Base-by-base conservation (phyloP, 306 rosid genomes). In the Rubus idaeus region DNA sequence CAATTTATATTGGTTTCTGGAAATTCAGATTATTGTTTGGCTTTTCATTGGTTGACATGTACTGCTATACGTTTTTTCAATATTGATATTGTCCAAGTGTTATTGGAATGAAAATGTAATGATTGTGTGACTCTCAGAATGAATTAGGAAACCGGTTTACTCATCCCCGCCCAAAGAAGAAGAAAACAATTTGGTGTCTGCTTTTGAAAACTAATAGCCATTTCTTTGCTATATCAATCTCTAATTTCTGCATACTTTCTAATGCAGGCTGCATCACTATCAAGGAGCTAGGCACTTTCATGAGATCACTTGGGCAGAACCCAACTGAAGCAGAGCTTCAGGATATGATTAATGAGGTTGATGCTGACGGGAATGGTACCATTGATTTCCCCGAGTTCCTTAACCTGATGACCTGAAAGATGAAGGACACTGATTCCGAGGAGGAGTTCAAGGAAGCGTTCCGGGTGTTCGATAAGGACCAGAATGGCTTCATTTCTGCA, bases 311-410 rank as follows among this genome's bases (percentile, higher is more conserved):
- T n/a, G 73, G 73, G 16, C 73, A 68, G 73, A 68, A 68, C 39
- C 53, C 52, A 10, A 62, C 68, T 3, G 68, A 62, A 37, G 68
- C 68, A 12, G 68, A 62, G 68, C 68, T 62, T 35, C 68, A 62
- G 44, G 68, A 62, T 30, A 62, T 62, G 68, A 62, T 62, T 35
- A 62, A 62, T 35, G 68, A 62, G 73, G 73, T 68, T 44, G 73
- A 68, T 44, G 73, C 73, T 42, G 73, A 68, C 44, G 73, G 73
- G 12, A 68, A 68, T 21, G 73, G 73, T 21, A 68, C 73, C 52
- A 68, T 68, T 68, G 73, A 68, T n/a, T 68, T 68, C 51, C 73
- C 73, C 7, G 73, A 68, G 55, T 68, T 68, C 30, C 73, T 68
- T 46, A 62, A 62, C 68, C 68, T 62, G 68, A 62, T 62, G 68